Evolutionary conservation across 768 basidiomycete species (phyloP), one percentile per base, ranked within the genome.

Genomic region (Cystofilobasidium macerans): DNA sequence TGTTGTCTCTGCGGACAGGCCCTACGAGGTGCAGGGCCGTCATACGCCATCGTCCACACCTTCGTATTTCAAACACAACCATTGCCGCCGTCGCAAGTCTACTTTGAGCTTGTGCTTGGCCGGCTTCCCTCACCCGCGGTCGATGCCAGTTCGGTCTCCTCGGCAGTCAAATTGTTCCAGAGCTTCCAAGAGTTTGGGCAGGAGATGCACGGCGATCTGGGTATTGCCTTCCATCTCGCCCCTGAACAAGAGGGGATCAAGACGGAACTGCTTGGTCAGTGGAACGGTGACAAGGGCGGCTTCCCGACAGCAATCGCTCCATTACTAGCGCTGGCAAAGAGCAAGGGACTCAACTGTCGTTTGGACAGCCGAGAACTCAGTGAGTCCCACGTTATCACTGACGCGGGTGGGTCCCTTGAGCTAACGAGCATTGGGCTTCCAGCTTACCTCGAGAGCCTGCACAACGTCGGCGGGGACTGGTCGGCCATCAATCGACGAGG

Each of bases 391-490:
- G n/a, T n/a, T n/a, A n/a, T n/a, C n/a, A n/a, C n/a, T n/a, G 45
- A 16, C n/a, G 45, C 45, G n/a, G 45, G n/a, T 47, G 16, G 45
- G 45, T 16, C 45, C 45, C n/a, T 13, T 26, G 12, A 11, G 54
- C 16, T 16, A 12, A 40, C 24, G 11, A 8, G 30, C 57, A 26
- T n/a, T 38, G n/a, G 18, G 13, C 57, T 28, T 30, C 18, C 22
- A 69, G 68, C 54, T 20, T 69, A 38, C 35, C 57, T 69, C 30
- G 63, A 69, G 24, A 58, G 63, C 26, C 47, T 60, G 68, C 64
- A 58, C 33, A 59, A 69, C 33, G 51, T 54, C 35, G 68, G 68
- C n/a, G 68, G 68, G n/a, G 56, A 69, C 48, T 69, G 68, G 68
- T 42, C 63, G 1, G 43, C 35, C 28, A n/a, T 69, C 26, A 20